These are phyloP conservation scores for Stephania cephalantha DNA, from an alignment of 164 flowering plant genomes.

Conservation along the genomic window DNA sequence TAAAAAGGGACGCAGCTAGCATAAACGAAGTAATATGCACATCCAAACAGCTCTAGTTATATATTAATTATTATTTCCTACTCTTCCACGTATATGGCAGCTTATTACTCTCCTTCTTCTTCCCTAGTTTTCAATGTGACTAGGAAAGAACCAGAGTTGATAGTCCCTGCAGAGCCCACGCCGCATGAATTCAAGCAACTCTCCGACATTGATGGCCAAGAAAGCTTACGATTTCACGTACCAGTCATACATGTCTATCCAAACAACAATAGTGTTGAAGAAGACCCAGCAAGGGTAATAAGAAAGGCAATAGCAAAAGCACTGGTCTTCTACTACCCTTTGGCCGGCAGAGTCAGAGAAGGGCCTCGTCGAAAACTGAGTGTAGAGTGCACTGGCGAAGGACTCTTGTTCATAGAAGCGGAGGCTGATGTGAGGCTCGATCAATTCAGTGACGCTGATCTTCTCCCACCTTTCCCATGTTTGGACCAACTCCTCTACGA, in stretches of 20 bases:
- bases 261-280: background rate
- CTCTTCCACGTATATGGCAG: background rate
- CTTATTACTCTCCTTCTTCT: background rate
- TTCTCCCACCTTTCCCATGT: slow-evolving; percentile 24
- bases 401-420: slow-evolving; percentile 32
- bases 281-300: slow-evolving; percentile 21
- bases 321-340: slow-evolving; percentile 27
- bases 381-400: slow-evolving; percentile 32
- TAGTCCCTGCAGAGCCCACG: slow-evolving; percentile 7
- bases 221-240: slow-evolving; percentile 1
- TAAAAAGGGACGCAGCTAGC: too few relatives aligned
- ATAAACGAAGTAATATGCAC: too few relatives aligned
- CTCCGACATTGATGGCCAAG: slow-evolving; percentile 3
- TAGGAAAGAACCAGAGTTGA: slow-evolving; percentile 5
- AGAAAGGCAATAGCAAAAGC: slow-evolving; percentile 17
- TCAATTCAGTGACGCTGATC: slow-evolving; percentile 16
- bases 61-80: too few relatives aligned
- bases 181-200: slow-evolving; percentile 11
- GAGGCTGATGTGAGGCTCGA: slow-evolving; percentile 25
- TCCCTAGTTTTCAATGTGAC: background rate
- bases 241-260: slow-evolving; percentile 22
- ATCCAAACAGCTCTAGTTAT: too few relatives aligned
- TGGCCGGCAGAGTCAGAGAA: slow-evolving; percentile 30
- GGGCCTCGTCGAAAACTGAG: slow-evolving; percentile 20
- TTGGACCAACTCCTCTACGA: slow-evolving; percentile 21